A percentile compares a stretch with the other conserved stretches of the same genome.
These are phyloP conservation scores for Firmiana major DNA, from an alignment of 345 rosid genomes.

Conservation along the genomic window DNA sequence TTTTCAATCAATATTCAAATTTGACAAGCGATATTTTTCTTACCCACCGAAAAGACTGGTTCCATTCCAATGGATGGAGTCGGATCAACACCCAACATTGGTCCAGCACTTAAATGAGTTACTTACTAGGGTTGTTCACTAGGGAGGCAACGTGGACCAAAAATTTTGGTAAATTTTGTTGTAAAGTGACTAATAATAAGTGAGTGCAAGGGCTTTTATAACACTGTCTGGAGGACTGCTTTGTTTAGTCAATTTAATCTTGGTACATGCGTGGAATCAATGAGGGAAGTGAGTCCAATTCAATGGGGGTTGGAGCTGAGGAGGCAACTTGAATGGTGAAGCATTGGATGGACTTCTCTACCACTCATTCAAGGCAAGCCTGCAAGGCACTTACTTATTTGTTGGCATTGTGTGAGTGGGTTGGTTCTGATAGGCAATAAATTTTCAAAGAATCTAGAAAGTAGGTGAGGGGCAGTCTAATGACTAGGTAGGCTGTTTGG, in stretches of 20 bases:
- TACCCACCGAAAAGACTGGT: not conserved
- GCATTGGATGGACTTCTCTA: not conserved
- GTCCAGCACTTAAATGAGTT: not conserved
- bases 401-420: not conserved
- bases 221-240: constrained; percentile 5
- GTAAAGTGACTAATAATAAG: too few relatives aligned
- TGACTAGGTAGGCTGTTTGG: not conserved
- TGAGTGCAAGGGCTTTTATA: not conserved
- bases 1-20: too few relatives aligned
- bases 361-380: not conserved
- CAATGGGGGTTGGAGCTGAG: not conserved
- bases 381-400: too few relatives aligned
- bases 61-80: not conserved
- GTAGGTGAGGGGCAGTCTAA: not conserved
- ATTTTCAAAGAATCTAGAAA: not conserved
- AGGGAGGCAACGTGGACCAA: constrained; percentile 6
- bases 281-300: not conserved
- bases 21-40: too few relatives aligned
- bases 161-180: not conserved
- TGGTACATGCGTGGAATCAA: not conserved
- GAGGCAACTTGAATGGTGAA: constrained; percentile 7
- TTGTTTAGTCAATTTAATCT: constrained; percentile 7
- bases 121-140: not conserved
- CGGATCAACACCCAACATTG: not conserved
- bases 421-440: not conserved